phyloP scores from a whole-genome alignment of 148 eudicot genomes.

The Oxyria digyna region DNA sequence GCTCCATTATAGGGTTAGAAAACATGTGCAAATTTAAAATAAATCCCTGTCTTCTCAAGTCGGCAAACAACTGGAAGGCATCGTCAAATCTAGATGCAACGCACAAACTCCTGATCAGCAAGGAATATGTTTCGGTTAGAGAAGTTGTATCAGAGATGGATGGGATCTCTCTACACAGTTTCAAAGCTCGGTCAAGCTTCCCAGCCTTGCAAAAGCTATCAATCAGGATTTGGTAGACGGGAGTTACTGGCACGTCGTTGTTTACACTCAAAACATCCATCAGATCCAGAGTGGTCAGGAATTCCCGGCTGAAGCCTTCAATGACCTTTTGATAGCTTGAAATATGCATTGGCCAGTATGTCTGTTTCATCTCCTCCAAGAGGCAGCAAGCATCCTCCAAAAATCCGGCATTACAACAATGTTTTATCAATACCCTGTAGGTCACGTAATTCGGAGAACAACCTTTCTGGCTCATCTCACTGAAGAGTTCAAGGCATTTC shows the following conservation, averaged over 20 bases:
- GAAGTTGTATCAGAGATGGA: constrained; percentile 21
- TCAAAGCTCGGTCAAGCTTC: constrained; percentile 54
- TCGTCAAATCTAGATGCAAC: constrained; percentile 51
- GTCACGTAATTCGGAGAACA: constrained; percentile 90
- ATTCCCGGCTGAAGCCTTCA: constrained; percentile 80
- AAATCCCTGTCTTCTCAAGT: constrained; percentile 50
- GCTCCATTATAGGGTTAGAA: constrained; percentile 53
- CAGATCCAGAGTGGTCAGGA: constrained; percentile 43
- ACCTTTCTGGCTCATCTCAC: constrained; percentile 50
- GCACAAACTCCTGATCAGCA: constrained; percentile 61
- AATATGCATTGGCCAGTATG: constrained; percentile 76
- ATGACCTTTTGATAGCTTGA: constrained; percentile 67
- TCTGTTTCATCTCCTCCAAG: constrained; percentile 89
- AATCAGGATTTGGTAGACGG: constrained; percentile 58
- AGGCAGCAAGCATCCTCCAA: constrained; percentile 70
- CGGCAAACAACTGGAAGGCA: constrained; percentile 61
- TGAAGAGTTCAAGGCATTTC: constrained; percentile 56
- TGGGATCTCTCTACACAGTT: constrained; percentile 55
- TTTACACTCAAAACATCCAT: constrained; percentile 41
- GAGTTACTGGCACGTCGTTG: constrained; percentile 42
- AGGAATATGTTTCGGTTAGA: constrained; percentile 33
- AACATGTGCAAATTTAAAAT: constrained; percentile 39
- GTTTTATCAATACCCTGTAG: constrained; percentile 64
- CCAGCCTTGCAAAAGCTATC: constrained; percentile 76
- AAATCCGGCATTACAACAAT: constrained; percentile 54